Conservation (phyloP, 768 basidiomycete genomes). For the Tremella yokohamensis region DNA sequence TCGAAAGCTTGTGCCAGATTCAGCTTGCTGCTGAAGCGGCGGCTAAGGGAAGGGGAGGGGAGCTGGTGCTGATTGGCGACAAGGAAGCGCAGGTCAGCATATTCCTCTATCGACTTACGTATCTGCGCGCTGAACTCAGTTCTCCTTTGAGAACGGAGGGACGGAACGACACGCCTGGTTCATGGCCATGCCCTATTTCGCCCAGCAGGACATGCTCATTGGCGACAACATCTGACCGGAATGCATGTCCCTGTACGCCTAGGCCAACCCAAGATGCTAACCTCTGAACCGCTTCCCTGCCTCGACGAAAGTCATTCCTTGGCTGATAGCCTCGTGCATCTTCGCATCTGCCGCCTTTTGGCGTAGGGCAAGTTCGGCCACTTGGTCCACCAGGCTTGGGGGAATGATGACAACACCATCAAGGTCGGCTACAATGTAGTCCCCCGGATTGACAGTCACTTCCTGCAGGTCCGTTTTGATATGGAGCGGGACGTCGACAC, state of each 20-base stretch:
- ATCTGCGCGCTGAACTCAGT: background rate
- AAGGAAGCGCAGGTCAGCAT: slow-evolving; percentile 10
- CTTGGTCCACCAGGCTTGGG: slow-evolving; percentile 56
- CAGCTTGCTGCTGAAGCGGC: slow-evolving; percentile 13
- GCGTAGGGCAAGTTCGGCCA: slow-evolving; percentile 59
- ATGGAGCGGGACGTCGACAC: slow-evolving; percentile 60
- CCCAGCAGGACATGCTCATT: slow-evolving; percentile 10
- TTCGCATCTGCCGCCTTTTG: slow-evolving; percentile 65
- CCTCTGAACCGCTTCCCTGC: slow-evolving; percentile 65
- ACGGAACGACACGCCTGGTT: slow-evolving; percentile 14
- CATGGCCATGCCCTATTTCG: slow-evolving; percentile 18
- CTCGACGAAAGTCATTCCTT: slow-evolving; percentile 68
- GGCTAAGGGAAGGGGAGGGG: slow-evolving; percentile 10
- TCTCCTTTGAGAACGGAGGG: slow-evolving; percentile 9
- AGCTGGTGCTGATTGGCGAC: slow-evolving; percentile 9
- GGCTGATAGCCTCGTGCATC: slow-evolving; percentile 70
- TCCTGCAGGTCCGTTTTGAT: slow-evolving; percentile 53
- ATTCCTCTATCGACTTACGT: too few species aligned
- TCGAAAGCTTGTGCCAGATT: slow-evolving; percentile 12
- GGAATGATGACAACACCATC: slow-evolving; percentile 87
- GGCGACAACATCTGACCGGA: background rate
- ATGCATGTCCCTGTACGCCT: too few species aligned
- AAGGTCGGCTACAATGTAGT: slow-evolving; percentile 79
- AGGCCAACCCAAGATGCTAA: too few species aligned
- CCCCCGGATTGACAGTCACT: slow-evolving; percentile 65